Base-by-base conservation (phyloP, 2,329 filamentous ascomycete species). In the Neopestalotiopsis sp. region DNA sequence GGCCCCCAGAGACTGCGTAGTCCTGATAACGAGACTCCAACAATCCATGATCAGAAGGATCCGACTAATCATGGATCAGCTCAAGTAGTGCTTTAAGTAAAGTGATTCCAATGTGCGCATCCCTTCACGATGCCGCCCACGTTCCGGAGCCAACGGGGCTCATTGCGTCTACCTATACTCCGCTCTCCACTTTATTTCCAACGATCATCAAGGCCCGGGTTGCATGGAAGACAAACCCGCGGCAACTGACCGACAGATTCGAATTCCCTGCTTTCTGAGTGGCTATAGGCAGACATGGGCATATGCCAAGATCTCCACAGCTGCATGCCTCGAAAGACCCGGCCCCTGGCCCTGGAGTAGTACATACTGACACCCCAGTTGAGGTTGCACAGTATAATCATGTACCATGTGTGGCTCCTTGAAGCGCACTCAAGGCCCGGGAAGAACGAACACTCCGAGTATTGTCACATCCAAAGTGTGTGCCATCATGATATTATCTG, bases 191-290 rank as follows among this genome's bases (percentile, higher is more conserved):
- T 52, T 52, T 38, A 38, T 38, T 38, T 38, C 10, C 1, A 20
- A 52, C 45, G n/a, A 6, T 17, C 45, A 52, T 52, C 17, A 17
- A 30, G 30, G 9, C 30, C 30, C 24, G 10, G 12, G 30, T 4
- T 20, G 59, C 59, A 40, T 61, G 32, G 34, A n/a, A 34, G 13
- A 7, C 34, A 20, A 14, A 30, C 9, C 30, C 32, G 59, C 59
- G 59, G 59, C 34, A 61, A 61, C 24, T 61, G 57, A 12, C 65
- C 65, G 57, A 67, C n/a, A 20, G 65, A 62, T 52, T 67, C 60
- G 65, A 62, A 59, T 61, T 49, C 9, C 2, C 17, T 65, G 62
- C n/a, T 34, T 61, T 20, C 17, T 61, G 4, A 61, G 28, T 61
- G 59, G 59, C 30, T 20, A 42, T 61, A 20, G 14, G 12, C 30